Percentiles rank a stretch among this genome's conserved stretches.
Conservation (phyloP, 495 filamentous ascomycete genomes). For the Aspergillus indologenus region DNA sequence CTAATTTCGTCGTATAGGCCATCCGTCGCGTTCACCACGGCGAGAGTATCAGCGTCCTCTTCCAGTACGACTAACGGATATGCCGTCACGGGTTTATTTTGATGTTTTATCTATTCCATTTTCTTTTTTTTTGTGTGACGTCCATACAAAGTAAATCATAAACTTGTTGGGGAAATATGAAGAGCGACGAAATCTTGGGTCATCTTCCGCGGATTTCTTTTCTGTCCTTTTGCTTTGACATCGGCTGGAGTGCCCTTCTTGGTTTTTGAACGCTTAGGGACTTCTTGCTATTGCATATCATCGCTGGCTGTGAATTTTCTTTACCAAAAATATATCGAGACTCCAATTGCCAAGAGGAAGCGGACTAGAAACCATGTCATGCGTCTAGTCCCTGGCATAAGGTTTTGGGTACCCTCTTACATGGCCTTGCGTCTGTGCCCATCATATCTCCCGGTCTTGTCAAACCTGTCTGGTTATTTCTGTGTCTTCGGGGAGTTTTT, state of each 20-base stretch:
- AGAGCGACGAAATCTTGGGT: conserved; percentile 8
- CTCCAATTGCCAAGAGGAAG: neutral
- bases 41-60: conserved; percentile 95
- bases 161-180: neutral
- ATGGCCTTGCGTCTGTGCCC: neutral
- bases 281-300: neutral
- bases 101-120: conserved; percentile 7
- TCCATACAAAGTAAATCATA: conserved; percentile 1
- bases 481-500: neutral
- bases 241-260: neutral
- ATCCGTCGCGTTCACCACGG: conserved; percentile 96
- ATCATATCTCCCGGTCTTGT: neutral
- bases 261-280: conserved; percentile 1
- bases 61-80: conserved; percentile 70
- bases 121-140: conserved; percentile 12
- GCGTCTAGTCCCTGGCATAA: neutral
- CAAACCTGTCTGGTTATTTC: neutral
- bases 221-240: conserved; percentile 14
- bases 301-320: neutral
- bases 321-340: neutral
- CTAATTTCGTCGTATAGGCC: conserved; percentile 50
- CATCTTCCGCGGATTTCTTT: conserved; percentile 13
- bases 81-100: neutral
- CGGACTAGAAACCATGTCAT: neutral
- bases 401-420: neutral